A percentile compares a stretch with the other conserved stretches of the same genome.
Evolutionary conservation across 768 basidiomycete genomes (phyloP).

Genomic region (Suillus discolor): DNA sequence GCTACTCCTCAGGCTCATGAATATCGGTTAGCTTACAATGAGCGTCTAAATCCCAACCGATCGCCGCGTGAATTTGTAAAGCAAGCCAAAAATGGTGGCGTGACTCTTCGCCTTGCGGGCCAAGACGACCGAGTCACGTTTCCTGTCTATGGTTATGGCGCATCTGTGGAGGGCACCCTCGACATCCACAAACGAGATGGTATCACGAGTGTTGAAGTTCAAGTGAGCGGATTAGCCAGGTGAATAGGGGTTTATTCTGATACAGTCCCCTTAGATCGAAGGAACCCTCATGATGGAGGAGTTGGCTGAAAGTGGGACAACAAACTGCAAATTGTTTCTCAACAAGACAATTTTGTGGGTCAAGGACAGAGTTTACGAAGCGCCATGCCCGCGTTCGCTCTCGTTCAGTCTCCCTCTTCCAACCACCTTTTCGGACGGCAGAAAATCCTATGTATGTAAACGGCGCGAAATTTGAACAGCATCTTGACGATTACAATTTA

Average conservation of each 20-base stretch:
- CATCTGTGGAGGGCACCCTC: constrained; percentile 55
- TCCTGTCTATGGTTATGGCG: constrained; percentile 61
- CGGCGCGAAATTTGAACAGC: background rate
- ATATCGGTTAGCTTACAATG: constrained; percentile 51
- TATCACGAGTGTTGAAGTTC: constrained; percentile 63
- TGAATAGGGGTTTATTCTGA: constrained; percentile 5
- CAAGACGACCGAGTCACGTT: constrained; percentile 52
- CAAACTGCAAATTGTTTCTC: constrained; percentile 52
- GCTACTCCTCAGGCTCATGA: constrained; percentile 56
- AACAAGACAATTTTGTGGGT: constrained; percentile 60
- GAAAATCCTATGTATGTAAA: constrained; percentile 57
- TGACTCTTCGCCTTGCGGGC: constrained; percentile 51
- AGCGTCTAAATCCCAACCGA: constrained; percentile 37
- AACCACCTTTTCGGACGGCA: constrained; percentile 55
- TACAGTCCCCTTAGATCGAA: constrained; percentile 48
- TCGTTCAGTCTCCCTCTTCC: constrained; percentile 62
- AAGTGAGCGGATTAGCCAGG: constrained; percentile 40
- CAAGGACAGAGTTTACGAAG: constrained; percentile 41
- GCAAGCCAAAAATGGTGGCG: constrained; percentile 54
- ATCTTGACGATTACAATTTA: constrained; percentile 2
- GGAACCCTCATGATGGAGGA: constrained; percentile 61
- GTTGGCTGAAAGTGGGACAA: constrained; percentile 66
- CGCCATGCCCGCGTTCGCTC: constrained; percentile 53
- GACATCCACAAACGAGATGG: constrained; percentile 57
- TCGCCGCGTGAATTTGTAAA: constrained; percentile 58